These are phyloP conservation scores for Debaryomyces prosopidis DNA, from an alignment of 805 yeast genomes.

Conservation along the genomic window DNA sequence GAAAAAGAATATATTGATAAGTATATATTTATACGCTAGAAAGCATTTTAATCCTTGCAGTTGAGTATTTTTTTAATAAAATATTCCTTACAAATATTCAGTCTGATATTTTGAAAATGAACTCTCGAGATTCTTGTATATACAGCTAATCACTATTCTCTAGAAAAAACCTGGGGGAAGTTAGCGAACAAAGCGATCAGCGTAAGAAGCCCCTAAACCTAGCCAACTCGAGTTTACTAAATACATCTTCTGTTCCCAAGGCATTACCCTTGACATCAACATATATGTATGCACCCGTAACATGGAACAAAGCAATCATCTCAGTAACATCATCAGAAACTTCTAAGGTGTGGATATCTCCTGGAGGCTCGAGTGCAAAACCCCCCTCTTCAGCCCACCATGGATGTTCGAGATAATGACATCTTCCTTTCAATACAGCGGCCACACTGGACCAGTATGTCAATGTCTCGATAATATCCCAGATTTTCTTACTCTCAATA, in stretches of 20 bases:
- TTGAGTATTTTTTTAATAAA: too few species aligned
- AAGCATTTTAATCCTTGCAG: too few species aligned
- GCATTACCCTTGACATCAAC: background rate
- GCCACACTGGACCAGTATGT: conserved; percentile 1
- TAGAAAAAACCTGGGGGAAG: too few species aligned
- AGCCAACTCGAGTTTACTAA: background rate
- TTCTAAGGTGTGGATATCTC: conserved; percentile 1
- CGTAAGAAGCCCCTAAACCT: background rate
- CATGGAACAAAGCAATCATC: conserved; percentile 1
- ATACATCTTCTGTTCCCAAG: background rate
- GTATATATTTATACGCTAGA: too few species aligned
- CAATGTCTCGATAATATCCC: background rate
- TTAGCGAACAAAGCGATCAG: conserved; percentile 1
- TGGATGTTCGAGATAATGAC: conserved; percentile 1
- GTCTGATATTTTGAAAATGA: too few species aligned
- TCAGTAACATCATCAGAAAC: background rate
- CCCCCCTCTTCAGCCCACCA: conserved; percentile 1
- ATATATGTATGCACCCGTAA: conserved; percentile 1
- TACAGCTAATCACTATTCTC: too few species aligned
- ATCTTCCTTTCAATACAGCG: background rate
- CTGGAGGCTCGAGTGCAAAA: background rate
- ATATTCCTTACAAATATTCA: too few species aligned
- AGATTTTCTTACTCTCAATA: too few species aligned
- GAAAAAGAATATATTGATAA: too few species aligned
- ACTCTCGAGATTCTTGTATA: too few species aligned